Percentiles rank a stretch among this genome's conserved stretches.
These are phyloP conservation scores for Pinguiococcus pyrenoidosus DNA, from an alignment of 108 stramenopile species.

Conservation along the genomic window DNA sequence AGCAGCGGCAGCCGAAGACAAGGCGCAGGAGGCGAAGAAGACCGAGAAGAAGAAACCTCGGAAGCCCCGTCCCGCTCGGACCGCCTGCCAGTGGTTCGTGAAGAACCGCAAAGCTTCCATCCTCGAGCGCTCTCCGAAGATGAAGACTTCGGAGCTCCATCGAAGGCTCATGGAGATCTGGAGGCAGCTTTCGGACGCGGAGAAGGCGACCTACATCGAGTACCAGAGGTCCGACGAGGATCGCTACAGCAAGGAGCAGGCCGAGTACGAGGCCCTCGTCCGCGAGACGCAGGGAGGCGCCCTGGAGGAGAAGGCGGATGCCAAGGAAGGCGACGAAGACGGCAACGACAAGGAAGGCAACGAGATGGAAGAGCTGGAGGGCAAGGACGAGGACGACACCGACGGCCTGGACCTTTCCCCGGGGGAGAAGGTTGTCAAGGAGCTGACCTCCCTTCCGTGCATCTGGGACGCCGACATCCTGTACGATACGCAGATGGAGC, in stretches of 20 bases:
- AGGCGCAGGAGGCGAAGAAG: not conserved
- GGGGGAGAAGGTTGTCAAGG: not conserved
- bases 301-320: too few relatives aligned
- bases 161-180: not conserved
- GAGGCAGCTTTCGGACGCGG: conserved; percentile 1
- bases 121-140: too few relatives aligned
- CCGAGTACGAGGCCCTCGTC: too few relatives aligned
- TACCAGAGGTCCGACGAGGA: too few relatives aligned
- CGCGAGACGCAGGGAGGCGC: too few relatives aligned
- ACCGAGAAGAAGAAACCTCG: not conserved
- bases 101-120: too few relatives aligned
- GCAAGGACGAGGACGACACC: not conserved
- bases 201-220: not conserved
- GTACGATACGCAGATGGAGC: conserved; percentile 15
- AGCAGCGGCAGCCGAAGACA: too few relatives aligned
- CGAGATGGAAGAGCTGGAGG: not conserved
- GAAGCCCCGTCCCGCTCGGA: too few relatives aligned
- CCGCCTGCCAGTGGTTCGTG: too few relatives aligned
- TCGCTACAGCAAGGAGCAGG: too few relatives aligned
- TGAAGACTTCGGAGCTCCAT: not conserved
- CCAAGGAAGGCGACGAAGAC: conserved; percentile 5
- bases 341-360: not conserved
- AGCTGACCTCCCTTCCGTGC: conserved; percentile 4
- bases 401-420: not conserved
- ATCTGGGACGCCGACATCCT: conserved; percentile 16